These are phyloP conservation scores for Suillus sp. DNA, from an alignment of 768 basidiomycete genomes.

Conservation along the genomic window DNA sequence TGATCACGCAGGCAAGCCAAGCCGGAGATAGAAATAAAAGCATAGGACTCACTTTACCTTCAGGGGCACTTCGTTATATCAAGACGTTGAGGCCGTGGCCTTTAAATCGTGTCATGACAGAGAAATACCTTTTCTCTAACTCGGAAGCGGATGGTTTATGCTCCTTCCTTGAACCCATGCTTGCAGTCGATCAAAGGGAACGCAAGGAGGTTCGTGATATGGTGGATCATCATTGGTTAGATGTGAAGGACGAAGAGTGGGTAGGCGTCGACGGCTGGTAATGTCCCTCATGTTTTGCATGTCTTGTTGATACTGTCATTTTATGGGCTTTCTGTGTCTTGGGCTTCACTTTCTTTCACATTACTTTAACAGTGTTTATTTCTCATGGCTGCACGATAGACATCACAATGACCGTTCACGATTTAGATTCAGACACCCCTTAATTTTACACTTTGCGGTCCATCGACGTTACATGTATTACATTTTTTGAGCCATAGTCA, in stretches of 20 bases:
- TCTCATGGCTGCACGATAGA: background rate
- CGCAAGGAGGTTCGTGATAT: constrained; percentile 75
- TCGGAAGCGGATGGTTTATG: constrained; percentile 61
- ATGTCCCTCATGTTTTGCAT: constrained; percentile 12
- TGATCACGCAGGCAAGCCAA: constrained; percentile 60
- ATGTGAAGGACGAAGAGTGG: constrained; percentile 37
- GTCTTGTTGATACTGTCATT: background rate
- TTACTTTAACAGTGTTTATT: constrained; percentile 8
- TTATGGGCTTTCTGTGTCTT: constrained; percentile 7
- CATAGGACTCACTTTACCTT: constrained; percentile 13
- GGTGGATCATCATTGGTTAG: constrained; percentile 76
- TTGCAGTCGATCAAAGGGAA: constrained; percentile 65
- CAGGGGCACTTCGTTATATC: constrained; percentile 74
- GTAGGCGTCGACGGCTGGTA: constrained; percentile 33
- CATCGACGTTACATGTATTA: background rate
- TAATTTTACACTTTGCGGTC: background rate
- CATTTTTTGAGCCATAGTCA: background rate
- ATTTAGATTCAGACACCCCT: background rate
- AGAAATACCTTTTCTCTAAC: constrained; percentile 80
- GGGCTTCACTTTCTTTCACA: constrained; percentile 13
- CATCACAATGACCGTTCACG: background rate
- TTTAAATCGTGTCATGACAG: constrained; percentile 78
- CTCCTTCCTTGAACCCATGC: constrained; percentile 75
- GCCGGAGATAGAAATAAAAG: constrained; percentile 10
- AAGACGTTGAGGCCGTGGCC: constrained; percentile 79